phyloP scores from a whole-genome alignment of 2,329 filamentous ascomycete species.

The Fusarium illudens region DNA sequence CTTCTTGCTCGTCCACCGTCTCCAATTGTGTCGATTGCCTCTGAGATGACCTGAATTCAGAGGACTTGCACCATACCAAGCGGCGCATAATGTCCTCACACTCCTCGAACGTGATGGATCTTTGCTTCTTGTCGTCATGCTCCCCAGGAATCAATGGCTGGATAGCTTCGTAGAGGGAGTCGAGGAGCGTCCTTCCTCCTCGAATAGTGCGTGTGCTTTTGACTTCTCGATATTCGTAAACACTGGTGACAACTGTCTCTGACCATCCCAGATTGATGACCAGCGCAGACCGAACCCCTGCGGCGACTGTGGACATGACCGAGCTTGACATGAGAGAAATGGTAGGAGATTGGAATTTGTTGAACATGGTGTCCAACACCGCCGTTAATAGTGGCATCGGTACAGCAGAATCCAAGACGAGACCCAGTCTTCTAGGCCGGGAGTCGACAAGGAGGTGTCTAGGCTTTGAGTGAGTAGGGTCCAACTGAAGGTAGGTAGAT shows the following conservation, averaged over 20 bases:
- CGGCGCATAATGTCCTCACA: conserved; percentile 82
- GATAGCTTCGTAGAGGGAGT: conserved; percentile 73
- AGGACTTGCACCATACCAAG: conserved; percentile 75
- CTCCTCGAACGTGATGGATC: conserved; percentile 73
- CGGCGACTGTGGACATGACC: conserved; percentile 76
- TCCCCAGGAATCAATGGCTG: conserved; percentile 45
- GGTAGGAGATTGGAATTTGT: conserved; percentile 78
- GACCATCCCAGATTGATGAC: conserved; percentile 93
- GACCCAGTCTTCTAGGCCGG: conserved; percentile 75
- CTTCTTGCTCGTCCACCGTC: conserved; percentile 67
- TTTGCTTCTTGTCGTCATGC: conserved; percentile 45
- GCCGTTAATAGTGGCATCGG: conserved; percentile 81
- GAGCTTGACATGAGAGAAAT: conserved; percentile 83
- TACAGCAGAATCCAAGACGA: conserved; percentile 80
- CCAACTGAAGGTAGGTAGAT: not conserved
- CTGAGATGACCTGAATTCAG: conserved; percentile 44
- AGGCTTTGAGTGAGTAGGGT: conserved; percentile 20
- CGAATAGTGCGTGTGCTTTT: conserved; percentile 74
- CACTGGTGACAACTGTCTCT: conserved; percentile 83
- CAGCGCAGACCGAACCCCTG: conserved; percentile 84
- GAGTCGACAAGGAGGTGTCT: conserved; percentile 76
- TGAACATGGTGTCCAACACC: conserved; percentile 80
- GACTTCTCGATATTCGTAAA: conserved; percentile 92
- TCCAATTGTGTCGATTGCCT: conserved; percentile 51
- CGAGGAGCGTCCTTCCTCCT: conserved; percentile 75